These are phyloP conservation scores for Podaxis pistillaris DNA, from an alignment of 768 basidiomycete species.

Conservation along the genomic window DNA sequence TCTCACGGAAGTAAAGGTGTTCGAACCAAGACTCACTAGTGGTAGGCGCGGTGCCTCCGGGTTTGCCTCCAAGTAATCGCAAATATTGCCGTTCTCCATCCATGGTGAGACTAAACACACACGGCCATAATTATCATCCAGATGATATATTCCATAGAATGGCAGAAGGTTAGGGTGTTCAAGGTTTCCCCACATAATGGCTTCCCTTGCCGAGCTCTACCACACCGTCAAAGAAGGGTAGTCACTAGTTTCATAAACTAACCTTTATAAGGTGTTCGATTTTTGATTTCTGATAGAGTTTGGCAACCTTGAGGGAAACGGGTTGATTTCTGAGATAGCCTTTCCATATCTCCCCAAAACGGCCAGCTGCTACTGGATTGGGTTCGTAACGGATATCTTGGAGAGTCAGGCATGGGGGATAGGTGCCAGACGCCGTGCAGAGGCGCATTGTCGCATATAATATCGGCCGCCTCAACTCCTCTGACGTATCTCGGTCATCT, in stretches of 20 bases:
- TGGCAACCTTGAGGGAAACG: conserved; percentile 27
- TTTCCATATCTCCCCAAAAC: conserved; percentile 32
- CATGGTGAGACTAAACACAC: conserved; percentile 14
- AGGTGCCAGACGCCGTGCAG: conserved; percentile 23
- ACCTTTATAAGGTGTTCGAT: conserved; percentile 22
- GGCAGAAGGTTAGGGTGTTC: conserved; percentile 11
- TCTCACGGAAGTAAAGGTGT: background rate
- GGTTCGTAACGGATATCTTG: conserved; percentile 16
- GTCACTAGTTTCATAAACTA: background rate
- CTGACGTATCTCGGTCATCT: background rate
- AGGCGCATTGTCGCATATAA: conserved; percentile 17
- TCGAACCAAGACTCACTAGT: background rate
- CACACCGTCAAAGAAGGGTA: background rate
- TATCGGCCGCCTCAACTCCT: background rate
- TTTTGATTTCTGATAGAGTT: conserved; percentile 22
- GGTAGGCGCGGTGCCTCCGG: background rate
- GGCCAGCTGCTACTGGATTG: conserved; percentile 20
- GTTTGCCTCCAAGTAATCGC: conserved; percentile 8
- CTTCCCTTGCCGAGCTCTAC: conserved; percentile 2
- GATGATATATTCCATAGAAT: conserved; percentile 12
- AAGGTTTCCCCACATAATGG: conserved; percentile 12
- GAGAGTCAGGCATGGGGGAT: conserved; percentile 27
- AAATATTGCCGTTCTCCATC: conserved; percentile 13
- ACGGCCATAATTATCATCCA: background rate
- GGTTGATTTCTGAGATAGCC: conserved; percentile 18